These are phyloP conservation scores for Exidia glandulosa DNA, from an alignment of 768 basidiomycete species.

Conservation along the genomic window DNA sequence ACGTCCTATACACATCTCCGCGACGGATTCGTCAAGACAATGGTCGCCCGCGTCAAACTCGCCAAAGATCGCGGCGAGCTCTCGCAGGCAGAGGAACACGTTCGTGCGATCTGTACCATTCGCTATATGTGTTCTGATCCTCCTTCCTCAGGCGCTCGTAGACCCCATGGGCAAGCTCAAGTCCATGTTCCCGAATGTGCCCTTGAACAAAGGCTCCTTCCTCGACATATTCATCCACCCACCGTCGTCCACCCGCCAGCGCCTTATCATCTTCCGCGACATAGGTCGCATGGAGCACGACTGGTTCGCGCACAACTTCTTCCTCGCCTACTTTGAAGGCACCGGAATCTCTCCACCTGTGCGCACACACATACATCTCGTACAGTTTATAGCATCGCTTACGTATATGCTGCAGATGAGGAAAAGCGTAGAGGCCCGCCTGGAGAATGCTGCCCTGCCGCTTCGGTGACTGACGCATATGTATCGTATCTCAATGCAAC, in stretches of 20 bases:
- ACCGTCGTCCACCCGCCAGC: constrained; percentile 34
- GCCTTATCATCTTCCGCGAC: constrained; percentile 56
- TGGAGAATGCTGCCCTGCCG: too few species aligned
- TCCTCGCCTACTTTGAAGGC: constrained; percentile 8
- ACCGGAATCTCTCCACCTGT: constrained; percentile 9
- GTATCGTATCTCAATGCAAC: too few species aligned
- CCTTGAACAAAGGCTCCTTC: constrained; percentile 52
- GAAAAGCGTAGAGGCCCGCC: background rate
- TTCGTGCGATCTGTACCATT: constrained; percentile 6
- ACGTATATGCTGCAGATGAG: constrained; percentile 4
- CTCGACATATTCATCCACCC: constrained; percentile 59
- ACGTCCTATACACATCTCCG: constrained; percentile 73
- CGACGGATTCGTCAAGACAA: constrained; percentile 70
- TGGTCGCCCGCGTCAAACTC: constrained; percentile 48
- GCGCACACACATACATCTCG: too few species aligned
- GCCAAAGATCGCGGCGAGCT: constrained; percentile 41
- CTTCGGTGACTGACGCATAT: too few species aligned
- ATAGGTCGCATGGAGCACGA: constrained; percentile 59
- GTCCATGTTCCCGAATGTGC: constrained; percentile 62
- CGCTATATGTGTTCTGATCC: background rate
- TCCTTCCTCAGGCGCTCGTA: constrained; percentile 24
- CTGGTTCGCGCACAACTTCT: constrained; percentile 46
- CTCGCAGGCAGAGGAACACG: constrained; percentile 44
- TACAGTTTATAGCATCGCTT: background rate
- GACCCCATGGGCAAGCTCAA: constrained; percentile 63